Conservation (phyloP, 1,284 basidiomycete species). For the Tilletia setariae region DNA sequence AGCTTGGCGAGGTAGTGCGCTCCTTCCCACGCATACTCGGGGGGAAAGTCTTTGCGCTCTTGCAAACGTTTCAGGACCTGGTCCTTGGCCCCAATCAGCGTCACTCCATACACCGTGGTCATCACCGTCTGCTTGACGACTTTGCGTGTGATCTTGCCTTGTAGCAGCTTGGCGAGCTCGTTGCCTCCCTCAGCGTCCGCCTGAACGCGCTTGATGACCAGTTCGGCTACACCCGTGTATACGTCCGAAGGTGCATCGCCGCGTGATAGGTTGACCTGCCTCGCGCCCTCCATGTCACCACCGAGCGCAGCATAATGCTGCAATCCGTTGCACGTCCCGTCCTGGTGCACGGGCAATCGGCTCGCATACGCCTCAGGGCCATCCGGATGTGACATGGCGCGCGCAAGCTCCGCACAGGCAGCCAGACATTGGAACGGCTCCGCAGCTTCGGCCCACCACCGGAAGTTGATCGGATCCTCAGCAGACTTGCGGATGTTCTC, state of each 20-base stretch:
- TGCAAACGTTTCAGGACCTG: slow-evolving; percentile 88
- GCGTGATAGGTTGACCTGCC: slow-evolving; percentile 85
- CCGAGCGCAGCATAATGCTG: slow-evolving; percentile 98
- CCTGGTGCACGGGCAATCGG: slow-evolving; percentile 89
- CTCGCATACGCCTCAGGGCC: slow-evolving; percentile 72
- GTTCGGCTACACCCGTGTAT: slow-evolving; percentile 81
- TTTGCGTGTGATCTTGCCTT: slow-evolving; percentile 83
- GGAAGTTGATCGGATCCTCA: slow-evolving; percentile 58
- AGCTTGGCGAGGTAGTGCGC: slow-evolving; percentile 68
- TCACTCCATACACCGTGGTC: slow-evolving; percentile 99
- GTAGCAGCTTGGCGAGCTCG: slow-evolving; percentile 65
- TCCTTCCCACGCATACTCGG: slow-evolving; percentile 71
- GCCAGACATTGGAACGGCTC: slow-evolving; percentile 98
- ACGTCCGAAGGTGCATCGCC: slow-evolving; percentile 90
- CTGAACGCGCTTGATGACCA: slow-evolving; percentile 58
- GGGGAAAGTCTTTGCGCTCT: slow-evolving; percentile 70
- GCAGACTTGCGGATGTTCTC: slow-evolving; percentile 80
- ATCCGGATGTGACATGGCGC: slow-evolving; percentile 64
- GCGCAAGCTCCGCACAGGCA: slow-evolving; percentile 78
- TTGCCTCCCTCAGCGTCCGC: slow-evolving; percentile 61
- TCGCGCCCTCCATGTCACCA: slow-evolving; percentile 82
- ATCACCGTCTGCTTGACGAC: slow-evolving; percentile 99
- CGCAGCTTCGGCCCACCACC: slow-evolving; percentile 76
- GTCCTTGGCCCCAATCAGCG: slow-evolving; percentile 87
- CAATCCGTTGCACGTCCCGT: slow-evolving; percentile 96